A percentile compares a stretch with the other conserved stretches of the same genome.
These are phyloP conservation scores for Rhodotorula sp. DNA, from an alignment of 1,284 basidiomycete species.

Conservation along the genomic window DNA sequence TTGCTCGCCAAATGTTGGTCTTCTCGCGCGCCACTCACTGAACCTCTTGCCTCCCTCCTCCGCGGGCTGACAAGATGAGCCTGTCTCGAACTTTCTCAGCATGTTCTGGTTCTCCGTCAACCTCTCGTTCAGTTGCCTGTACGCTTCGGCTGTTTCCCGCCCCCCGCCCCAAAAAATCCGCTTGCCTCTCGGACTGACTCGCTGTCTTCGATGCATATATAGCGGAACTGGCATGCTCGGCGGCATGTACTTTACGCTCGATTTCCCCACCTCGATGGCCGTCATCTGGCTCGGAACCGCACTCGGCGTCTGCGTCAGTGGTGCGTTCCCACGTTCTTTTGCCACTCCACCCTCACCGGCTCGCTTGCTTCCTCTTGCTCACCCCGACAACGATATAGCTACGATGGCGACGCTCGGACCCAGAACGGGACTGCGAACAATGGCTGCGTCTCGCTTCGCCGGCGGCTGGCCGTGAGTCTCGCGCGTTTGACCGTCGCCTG, in stretches of 20 bases:
- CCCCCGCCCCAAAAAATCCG: no score
- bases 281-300: conserved; percentile 50
- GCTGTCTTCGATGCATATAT: background rate
- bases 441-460: conserved; percentile 49
- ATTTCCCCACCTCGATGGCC: conserved; percentile 53
- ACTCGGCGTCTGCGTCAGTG: conserved; percentile 48
- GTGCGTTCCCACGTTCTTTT: background rate
- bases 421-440: conserved; percentile 61
- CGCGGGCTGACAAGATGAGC: background rate
- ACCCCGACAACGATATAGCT: conserved; percentile 43
- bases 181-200: background rate
- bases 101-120: conserved; percentile 38
- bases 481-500: conserved; percentile 47
- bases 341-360: background rate
- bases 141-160: conserved; percentile 1
- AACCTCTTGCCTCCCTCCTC: background rate
- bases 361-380: background rate
- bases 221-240: conserved; percentile 4
- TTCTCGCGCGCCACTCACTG: background rate
- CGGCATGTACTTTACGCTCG: conserved; percentile 53
- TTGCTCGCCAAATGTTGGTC: background rate
- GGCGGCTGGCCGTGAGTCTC: conserved; percentile 38
- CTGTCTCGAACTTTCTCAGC: conserved; percentile 1
- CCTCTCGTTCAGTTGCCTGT: conserved; percentile 27
- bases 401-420: conserved; percentile 65